Percentiles rank a stretch among this genome's conserved stretches.
Evolutionary conservation across 1,284 basidiomycete species (phyloP).

Genomic region (Xerocomus minutiporus): DNA sequence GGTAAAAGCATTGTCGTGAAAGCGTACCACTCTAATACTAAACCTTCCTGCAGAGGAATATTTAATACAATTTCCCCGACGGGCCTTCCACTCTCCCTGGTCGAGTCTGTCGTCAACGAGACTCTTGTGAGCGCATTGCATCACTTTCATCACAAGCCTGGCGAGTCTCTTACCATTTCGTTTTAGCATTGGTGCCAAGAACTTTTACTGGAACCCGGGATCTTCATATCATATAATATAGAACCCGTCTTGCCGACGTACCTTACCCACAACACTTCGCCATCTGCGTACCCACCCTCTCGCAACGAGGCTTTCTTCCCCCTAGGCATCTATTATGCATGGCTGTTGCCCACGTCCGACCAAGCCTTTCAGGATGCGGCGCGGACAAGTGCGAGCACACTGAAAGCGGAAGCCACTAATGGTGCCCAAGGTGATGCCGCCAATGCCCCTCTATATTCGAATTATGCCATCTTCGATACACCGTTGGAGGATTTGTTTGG

Average conservation of each 20-base stretch:
- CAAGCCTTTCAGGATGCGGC: conserved; percentile 36
- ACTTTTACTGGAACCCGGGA: conserved; percentile 11
- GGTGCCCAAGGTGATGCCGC: conserved; percentile 32
- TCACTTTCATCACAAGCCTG: neutral
- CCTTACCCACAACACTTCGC: conserved; percentile 37
- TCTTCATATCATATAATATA: conserved; percentile 41
- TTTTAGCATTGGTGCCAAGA: conserved; percentile 4
- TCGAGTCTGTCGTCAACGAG: conserved; percentile 10
- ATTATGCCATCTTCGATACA: conserved; percentile 49
- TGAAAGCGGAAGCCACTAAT: conserved; percentile 23
- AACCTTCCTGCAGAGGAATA: conserved; percentile 3
- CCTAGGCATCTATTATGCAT: conserved; percentile 45
- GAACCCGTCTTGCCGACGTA: conserved; percentile 50
- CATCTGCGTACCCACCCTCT: conserved; percentile 45
- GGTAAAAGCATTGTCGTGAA: conserved; percentile 5
- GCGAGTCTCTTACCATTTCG: neutral
- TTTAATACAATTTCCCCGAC: conserved; percentile 13
- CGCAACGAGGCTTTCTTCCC: conserved; percentile 40
- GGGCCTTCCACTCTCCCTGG: conserved; percentile 1
- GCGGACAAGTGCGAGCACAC: conserved; percentile 34
- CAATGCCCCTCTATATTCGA: conserved; percentile 43
- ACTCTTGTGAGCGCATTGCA: conserved; percentile 2
- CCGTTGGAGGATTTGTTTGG: conserved; percentile 25
- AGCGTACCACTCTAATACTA: neutral
- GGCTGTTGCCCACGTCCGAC: conserved; percentile 36